Base-by-base conservation (phyloP, 148 eudicot species). In the Dysphania ambrosioides region DNA sequence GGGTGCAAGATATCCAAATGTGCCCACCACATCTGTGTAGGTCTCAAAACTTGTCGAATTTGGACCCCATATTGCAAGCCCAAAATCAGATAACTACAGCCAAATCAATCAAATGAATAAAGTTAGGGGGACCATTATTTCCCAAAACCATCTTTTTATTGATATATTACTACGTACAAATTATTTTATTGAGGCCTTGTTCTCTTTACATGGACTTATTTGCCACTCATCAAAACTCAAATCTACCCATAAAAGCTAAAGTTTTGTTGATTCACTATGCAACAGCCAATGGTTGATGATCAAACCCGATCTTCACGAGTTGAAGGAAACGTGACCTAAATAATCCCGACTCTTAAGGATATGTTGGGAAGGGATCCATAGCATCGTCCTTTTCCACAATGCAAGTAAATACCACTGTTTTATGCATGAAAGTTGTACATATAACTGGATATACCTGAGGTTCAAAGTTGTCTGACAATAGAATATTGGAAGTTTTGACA, bases 1-100 rank as follows among this genome's bases (percentile, higher is more conserved):
- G 0, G 99, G 99, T 32, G 99, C 99, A 18, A 96, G 88, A 79
- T 96, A 96, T 34, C 99, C 99, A 59, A 96, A 96, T 10, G 97
- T 96, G 49, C 99, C 99, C 23, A 96, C 88, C 32, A 96, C 93
- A 72, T 96, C 97, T 8, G 82, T 79, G 70, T 89, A 80, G 24
- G 86, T 92, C 69, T 85, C 56, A 53, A 71, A 85, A 3, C 87
- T 74, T 27, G 85, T 74, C 40, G 71, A 77, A 71, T 84, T 77
- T 3, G 97, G 97, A 44, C 91, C 97, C 94, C 94, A 88, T 78
- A 88, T 85, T 13, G 99, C 97, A 15, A 96, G 86, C 65, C 99
- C 99, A 72, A 92, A 96, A 82, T 96, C 97, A 23, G 92, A 89
- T 73, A 92, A 77, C 97, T 92, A 84, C 58, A 80, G 8, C 29